Base-by-base conservation (phyloP, 495 filamentous ascomycete species). In the Talaromyces borbonicus region DNA sequence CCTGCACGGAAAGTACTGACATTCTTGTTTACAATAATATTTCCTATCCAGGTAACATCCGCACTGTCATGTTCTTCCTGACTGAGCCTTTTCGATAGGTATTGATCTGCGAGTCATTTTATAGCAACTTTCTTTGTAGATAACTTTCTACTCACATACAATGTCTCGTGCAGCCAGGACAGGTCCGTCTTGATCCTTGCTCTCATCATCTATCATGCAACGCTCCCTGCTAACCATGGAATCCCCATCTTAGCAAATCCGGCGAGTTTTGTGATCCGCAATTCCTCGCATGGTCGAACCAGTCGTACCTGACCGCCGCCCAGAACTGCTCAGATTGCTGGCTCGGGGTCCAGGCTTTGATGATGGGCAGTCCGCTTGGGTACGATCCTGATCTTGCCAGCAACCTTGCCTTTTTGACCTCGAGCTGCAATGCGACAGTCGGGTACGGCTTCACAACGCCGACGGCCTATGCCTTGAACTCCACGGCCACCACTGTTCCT, bases 291-390 rank as follows among this genome's bases (percentile, higher is more conserved):
- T 14, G 15, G 20, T 18, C 20, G 33, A 37, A 18, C 33, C 15
- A 37, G 20, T 14, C 15, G 20, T 14, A 18, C 11, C 33, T 37
- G 15, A 37, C 16, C 20, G 15, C 16, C 16, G 20, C 33, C 1
- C 15, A 37, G 20, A 14, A 18, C 15, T 53, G 51, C 41, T 53
- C 51, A 20, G 47, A 50, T 29, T 53, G 51, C 35, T 31, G 49
- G 35, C 41, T 53, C 12, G 41, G 39, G 23, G 49, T 12, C 12
- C 32, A 39, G 14, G 47, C 49, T 24, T 19, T 36, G 11, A 33
- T 46, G 29, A 40, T 53, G 23, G 47, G 33, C 48, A 49, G 41
- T 11, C 41, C 47, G 11, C 49, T 53, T 19, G 51, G 41, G 16
- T 53, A 53, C 27, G 45, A 50, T 26, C 41, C 25, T 18, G 46